Conservation (phyloP, 2,329 filamentous ascomycete species). For the Alternaria solani region DNA sequence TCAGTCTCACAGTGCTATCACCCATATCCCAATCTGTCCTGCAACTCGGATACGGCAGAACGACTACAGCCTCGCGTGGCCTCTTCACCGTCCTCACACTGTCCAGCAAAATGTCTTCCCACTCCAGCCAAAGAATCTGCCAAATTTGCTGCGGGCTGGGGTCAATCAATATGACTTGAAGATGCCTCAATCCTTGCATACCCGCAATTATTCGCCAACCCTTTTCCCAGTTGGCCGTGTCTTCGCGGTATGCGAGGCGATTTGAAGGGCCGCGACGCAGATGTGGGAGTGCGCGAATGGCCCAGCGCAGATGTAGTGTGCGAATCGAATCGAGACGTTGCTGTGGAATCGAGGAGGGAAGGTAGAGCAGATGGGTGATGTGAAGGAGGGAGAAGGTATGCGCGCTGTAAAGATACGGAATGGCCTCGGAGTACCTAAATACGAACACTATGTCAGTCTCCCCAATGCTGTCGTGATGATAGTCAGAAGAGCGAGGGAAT, state of each 20-base stretch:
- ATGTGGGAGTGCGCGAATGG: constrained; percentile 46
- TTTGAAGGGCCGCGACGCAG: constrained; percentile 32
- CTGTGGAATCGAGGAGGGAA: constrained; percentile 38
- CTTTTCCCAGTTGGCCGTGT: constrained; percentile 45
- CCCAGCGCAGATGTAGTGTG: constrained; percentile 42
- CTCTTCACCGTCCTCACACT: constrained; percentile 31
- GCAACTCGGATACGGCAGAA: constrained; percentile 44
- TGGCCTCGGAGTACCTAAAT: constrained; percentile 43
- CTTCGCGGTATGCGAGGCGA: constrained; percentile 44
- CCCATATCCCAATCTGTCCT: constrained; percentile 39
- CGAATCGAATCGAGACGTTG: constrained; percentile 40
- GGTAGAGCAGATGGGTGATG: constrained; percentile 44
- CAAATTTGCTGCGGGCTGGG: constrained; percentile 39
- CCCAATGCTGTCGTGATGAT: not conserved
- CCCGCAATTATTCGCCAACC: constrained; percentile 38
- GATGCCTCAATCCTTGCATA: constrained; percentile 37
- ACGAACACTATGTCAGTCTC: not conserved
- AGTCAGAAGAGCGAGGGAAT: not conserved
- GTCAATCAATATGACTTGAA: constrained; percentile 41
- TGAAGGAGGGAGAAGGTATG: constrained; percentile 48
- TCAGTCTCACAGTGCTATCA: constrained; percentile 26
- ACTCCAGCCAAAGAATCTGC: constrained; percentile 41
- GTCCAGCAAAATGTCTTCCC: constrained; percentile 37
- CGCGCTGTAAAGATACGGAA: constrained; percentile 38
- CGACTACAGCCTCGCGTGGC: constrained; percentile 31